Percentiles rank a stretch among this genome's conserved stretches.
Evolutionary conservation across 2,329 filamentous ascomycete species (phyloP).

Genomic region (Gaeumannomyces tritici): DNA sequence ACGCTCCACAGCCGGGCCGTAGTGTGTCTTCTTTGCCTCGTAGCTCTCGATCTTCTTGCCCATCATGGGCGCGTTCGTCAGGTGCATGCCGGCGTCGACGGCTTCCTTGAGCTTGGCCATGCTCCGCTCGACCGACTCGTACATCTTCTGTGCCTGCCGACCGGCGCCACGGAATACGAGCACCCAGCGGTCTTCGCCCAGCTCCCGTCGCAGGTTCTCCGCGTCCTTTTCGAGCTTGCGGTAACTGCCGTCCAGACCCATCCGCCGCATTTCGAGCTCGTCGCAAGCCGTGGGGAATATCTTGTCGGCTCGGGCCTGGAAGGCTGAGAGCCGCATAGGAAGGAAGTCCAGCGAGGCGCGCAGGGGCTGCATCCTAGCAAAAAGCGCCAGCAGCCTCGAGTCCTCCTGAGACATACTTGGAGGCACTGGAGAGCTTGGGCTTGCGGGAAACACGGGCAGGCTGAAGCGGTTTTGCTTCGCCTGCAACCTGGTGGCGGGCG

Average conservation of each 20-base stretch:
- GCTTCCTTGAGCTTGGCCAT: conserved; percentile 72
- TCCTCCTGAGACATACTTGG: conserved; percentile 64
- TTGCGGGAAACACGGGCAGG: conserved; percentile 53
- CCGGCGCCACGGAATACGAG: conserved; percentile 90
- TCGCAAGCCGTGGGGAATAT: conserved; percentile 87
- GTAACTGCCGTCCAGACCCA: conserved; percentile 73
- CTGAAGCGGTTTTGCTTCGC: conserved; percentile 56
- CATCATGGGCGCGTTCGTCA: conserved; percentile 60
- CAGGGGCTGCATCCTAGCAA: conserved; percentile 90
- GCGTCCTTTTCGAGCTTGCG: conserved; percentile 83
- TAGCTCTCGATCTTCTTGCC: conserved; percentile 85
- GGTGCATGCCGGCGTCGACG: conserved; percentile 63
- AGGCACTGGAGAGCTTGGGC: conserved; percentile 48
- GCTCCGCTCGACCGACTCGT: conserved; percentile 85
- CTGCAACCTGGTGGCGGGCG: conserved; percentile 35
- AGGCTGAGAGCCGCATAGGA: conserved; percentile 86
- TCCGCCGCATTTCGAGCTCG: conserved; percentile 69
- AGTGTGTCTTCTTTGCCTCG: conserved; percentile 90
- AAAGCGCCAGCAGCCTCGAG: conserved; percentile 77
- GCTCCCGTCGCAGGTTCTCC: conserved; percentile 76
- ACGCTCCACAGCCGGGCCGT: conserved; percentile 84
- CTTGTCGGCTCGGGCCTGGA: conserved; percentile 64
- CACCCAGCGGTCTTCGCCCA: conserved; percentile 94
- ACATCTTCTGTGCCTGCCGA: conserved; percentile 90
- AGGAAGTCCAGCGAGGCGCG: conserved; percentile 90